Percentiles rank a stretch among this genome's conserved stretches.
Conservation (phyloP, 805 yeast genomes). For the Metschnikowia proteae region DNA sequence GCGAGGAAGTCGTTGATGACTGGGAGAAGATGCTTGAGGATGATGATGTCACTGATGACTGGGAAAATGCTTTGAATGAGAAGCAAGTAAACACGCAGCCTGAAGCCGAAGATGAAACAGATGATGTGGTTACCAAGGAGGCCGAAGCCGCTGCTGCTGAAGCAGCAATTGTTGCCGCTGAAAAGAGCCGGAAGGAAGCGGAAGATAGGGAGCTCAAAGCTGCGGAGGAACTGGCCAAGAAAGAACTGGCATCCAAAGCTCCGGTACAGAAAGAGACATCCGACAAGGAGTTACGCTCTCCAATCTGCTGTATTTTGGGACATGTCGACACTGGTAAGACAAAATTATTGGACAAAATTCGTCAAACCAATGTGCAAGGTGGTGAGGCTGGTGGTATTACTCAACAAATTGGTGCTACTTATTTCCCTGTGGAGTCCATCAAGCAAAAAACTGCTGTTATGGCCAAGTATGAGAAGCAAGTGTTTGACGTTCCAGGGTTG, state of each 20-base stretch:
- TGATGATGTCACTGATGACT: slow-evolving; percentile 54
- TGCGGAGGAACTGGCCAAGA: slow-evolving; percentile 27
- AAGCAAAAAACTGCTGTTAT: slow-evolving; percentile 87
- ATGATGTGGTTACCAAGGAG: slow-evolving; percentile 4
- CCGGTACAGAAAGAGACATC: slow-evolving; percentile 16
- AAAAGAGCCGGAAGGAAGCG: slow-evolving; percentile 7
- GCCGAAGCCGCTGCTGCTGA: slow-evolving; percentile 11
- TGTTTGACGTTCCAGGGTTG: slow-evolving; percentile 95
- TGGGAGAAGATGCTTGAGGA: slow-evolving; percentile 32
- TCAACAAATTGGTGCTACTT: slow-evolving; percentile 99
- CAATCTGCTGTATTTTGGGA: slow-evolving; percentile 98
- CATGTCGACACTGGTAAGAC: slow-evolving; percentile 99
- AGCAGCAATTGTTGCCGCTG: slow-evolving; percentile 15
- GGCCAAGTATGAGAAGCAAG: slow-evolving; percentile 78
- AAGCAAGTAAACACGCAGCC: slow-evolving; percentile 12
- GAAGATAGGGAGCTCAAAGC: slow-evolving; percentile 18
- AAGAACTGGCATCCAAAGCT: slow-evolving; percentile 21
- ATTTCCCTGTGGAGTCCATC: slow-evolving; percentile 95
- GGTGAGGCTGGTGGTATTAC: slow-evolving; percentile 99
- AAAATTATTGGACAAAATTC: slow-evolving; percentile 89
- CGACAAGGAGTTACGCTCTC: slow-evolving; percentile 80
- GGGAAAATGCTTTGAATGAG: slow-evolving; percentile 27
- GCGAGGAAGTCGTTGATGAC: slow-evolving; percentile 23
- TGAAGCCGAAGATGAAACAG: slow-evolving; percentile 23
- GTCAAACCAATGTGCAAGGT: slow-evolving; percentile 99